phyloP scores from a whole-genome alignment of 345 rosid genomes.

The Passiflora organensis region DNA sequence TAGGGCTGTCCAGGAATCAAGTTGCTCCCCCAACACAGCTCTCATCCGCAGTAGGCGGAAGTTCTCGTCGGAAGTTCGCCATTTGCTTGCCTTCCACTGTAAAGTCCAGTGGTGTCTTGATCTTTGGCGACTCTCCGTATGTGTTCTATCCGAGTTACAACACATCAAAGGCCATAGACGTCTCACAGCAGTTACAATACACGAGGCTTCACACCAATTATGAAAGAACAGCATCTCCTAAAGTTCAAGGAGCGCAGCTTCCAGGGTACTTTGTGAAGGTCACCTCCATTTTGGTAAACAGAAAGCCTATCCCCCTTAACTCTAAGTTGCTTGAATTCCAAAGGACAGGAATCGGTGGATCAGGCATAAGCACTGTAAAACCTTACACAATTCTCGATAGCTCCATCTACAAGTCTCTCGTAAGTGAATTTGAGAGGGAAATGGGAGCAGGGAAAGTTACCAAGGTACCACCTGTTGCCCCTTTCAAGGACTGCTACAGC shows the following conservation, averaged over 20 bases:
- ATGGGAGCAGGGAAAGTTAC: slow-evolving; percentile 3
- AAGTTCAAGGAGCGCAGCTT: slow-evolving; percentile 1
- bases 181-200: slow-evolving; percentile 5
- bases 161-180: slow-evolving; percentile 7
- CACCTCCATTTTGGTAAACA: slow-evolving; percentile 15
- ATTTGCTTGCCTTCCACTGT: slow-evolving; percentile 18
- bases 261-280: slow-evolving; percentile 19
- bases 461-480: slow-evolving; percentile 12
- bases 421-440: slow-evolving; percentile 12
- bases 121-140: slow-evolving; percentile 18
- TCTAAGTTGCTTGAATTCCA: slow-evolving; percentile 15
- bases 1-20: slow-evolving; percentile 6
- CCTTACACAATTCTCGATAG: slow-evolving; percentile 16
- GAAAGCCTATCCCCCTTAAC: slow-evolving; percentile 8
- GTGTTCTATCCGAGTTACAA: slow-evolving; percentile 9
- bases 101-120: slow-evolving; percentile 11
- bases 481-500: slow-evolving; percentile 16
- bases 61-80: slow-evolving; percentile 10
- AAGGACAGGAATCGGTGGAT: slow-evolving; percentile 7
- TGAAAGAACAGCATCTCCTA: not conserved
- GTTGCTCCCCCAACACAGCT: slow-evolving; percentile 8
- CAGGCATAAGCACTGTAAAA: slow-evolving; percentile 7
- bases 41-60: slow-evolving; percentile 14
- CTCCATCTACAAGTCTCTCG: slow-evolving; percentile 13
- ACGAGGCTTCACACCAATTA: slow-evolving; percentile 10